Evolutionary conservation across 345 rosid genomes (phyloP).

Genomic region (Syzygium oleosum): DNA sequence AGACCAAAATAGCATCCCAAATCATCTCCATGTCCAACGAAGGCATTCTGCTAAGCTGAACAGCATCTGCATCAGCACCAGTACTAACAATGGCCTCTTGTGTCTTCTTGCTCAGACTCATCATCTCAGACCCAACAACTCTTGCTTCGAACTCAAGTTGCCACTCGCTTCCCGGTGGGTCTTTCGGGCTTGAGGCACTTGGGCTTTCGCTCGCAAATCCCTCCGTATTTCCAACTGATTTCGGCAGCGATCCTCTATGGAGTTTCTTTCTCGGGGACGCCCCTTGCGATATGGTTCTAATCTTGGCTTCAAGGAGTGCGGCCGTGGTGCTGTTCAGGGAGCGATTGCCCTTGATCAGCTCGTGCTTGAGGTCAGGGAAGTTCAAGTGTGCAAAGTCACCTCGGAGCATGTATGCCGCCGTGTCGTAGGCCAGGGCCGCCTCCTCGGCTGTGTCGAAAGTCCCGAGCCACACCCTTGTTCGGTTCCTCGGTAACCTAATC

Average conservation of each 20-base stretch:
- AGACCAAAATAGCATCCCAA: slow-evolving; percentile 81
- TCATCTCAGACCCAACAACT: slow-evolving; percentile 13
- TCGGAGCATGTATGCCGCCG: slow-evolving; percentile 78
- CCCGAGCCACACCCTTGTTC: slow-evolving; percentile 97
- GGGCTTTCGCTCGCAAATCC: background rate
- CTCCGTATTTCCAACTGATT: slow-evolving; percentile 5
- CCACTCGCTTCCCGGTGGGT: slow-evolving; percentile 20
- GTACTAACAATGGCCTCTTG: background rate
- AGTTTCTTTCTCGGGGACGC: background rate
- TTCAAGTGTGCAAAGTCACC: slow-evolving; percentile 89
- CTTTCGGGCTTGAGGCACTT: background rate
- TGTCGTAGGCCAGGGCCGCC: slow-evolving; percentile 89
- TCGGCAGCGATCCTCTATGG: slow-evolving; percentile 4
- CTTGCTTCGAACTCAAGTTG: slow-evolving; percentile 18
- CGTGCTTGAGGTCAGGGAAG: slow-evolving; percentile 67
- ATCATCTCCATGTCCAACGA: slow-evolving; percentile 95
- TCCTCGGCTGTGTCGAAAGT: slow-evolving; percentile 92
- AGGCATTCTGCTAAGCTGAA: slow-evolving; percentile 93
- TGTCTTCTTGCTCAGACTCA: slow-evolving; percentile 2
- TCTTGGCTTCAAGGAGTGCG: slow-evolving; percentile 61
- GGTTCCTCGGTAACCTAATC: slow-evolving; percentile 81
- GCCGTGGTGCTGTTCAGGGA: slow-evolving; percentile 37
- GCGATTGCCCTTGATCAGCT: slow-evolving; percentile 28
- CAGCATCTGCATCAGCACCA: slow-evolving; percentile 40
- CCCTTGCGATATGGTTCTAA: slow-evolving; percentile 51